phyloP scores from a whole-genome alignment of 2,329 filamentous ascomycete species.

The Cladophialophora carrionii region DNA sequence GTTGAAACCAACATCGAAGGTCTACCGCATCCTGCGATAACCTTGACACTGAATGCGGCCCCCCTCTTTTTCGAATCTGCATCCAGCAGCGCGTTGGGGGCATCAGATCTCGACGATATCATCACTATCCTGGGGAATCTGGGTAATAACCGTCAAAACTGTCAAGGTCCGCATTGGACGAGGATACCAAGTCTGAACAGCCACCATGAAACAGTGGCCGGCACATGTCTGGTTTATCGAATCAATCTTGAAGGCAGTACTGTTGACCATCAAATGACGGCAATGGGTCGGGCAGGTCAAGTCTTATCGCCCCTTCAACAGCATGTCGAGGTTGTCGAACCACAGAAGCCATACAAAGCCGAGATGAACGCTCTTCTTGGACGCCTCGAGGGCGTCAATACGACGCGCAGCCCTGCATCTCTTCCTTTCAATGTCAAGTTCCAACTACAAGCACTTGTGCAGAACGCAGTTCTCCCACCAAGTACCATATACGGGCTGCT shows the following conservation, averaged over 20 bases:
- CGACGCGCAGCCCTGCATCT: constrained; percentile 14
- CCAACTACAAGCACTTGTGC: constrained; percentile 65
- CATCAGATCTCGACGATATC: neutral
- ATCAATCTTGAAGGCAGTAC: constrained; percentile 41
- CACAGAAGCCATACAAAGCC: constrained; percentile 24
- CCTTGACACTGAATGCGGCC: constrained; percentile 57
- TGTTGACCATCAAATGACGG: constrained; percentile 40
- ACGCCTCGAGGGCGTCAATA: constrained; percentile 40
- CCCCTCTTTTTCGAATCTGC: constrained; percentile 48
- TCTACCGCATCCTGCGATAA: constrained; percentile 47
- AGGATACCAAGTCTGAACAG: constrained; percentile 44
- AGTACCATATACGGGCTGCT: constrained; percentile 55
- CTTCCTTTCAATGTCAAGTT: constrained; percentile 62
- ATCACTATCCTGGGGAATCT: neutral
- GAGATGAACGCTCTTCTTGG: constrained; percentile 38
- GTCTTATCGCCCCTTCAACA: constrained; percentile 42
- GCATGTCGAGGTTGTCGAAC: constrained; percentile 23
- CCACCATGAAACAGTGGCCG: constrained; percentile 47
- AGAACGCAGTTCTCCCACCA: constrained; percentile 66
- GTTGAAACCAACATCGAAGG: constrained; percentile 50
- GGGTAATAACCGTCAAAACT: neutral
- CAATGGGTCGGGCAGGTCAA: constrained; percentile 40
- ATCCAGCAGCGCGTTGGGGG: too few relatives aligned
- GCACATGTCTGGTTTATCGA: constrained; percentile 58
- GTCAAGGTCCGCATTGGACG: neutral